Base-by-base conservation (phyloP, 2,329 filamentous ascomycete genomes). In the Paracoccidioides lutzii region DNA sequence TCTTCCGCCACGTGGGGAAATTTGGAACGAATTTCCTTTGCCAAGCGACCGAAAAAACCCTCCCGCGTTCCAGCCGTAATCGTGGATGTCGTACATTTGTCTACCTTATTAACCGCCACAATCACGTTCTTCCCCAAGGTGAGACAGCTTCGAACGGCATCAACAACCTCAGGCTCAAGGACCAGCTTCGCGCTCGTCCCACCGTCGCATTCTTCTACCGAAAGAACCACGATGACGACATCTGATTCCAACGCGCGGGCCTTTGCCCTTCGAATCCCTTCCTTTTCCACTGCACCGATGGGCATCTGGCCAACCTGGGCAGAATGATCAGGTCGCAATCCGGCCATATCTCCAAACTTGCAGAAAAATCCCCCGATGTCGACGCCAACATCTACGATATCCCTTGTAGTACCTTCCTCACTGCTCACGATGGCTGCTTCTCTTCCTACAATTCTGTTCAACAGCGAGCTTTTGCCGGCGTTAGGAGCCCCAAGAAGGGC, bases 371-470 rank as follows among this genome's bases (percentile, higher is more conserved):
- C 93, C 0, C 84, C 83, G 50, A 98, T 78, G 71, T 98, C 93
- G 32, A 98, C 78, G 33, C 86, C 86, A 0, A 93, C 87, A 73
- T 98, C 93, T 9, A 98, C 85, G 53, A 98, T 84, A 72, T 98
- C 93, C 58, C 93, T 76, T 5, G 93, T 98, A 0, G 93, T 98
- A 0, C 93, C 93, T 42, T 90, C 90, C 72, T 97, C 90, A 0
- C 83, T 79, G 46, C 90, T 95, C 6, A 98, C 93, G 63, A 98
- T 98, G 3, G 90, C 94, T 2, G 93, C 93, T 68, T 97, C 91
- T 53, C 90, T 79, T 0, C 93, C 91, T 3, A 96, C 88, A 52
- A 98, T 80, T 28, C 84, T 76, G 67, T 98, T 98, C 71, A 98
- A 81, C 58, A 98, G 71, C 12, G 90, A 96, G 68, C 90, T 96